phyloP scores from a whole-genome alignment of 345 rosid species.

The Geranium rotundifolium region DNA sequence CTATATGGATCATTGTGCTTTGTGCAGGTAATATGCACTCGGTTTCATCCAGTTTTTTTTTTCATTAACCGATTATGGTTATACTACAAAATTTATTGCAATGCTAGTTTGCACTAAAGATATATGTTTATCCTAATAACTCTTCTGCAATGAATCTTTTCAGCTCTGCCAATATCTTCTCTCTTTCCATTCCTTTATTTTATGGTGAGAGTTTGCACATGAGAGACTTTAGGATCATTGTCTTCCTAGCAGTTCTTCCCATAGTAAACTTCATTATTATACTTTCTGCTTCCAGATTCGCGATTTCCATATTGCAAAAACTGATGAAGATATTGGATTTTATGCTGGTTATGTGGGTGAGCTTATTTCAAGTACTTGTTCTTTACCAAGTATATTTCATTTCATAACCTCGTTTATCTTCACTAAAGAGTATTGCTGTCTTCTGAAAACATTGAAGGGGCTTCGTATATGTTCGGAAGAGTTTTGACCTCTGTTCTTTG shows the following conservation, averaged over 20 bases:
- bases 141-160: constrained; percentile 9
- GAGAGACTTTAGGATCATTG: too few species aligned
- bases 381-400: too few species aligned
- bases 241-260: too few species aligned
- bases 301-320: constrained; percentile 60
- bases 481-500: too few species aligned
- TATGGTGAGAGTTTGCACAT: constrained; percentile 47
- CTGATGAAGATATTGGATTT: constrained; percentile 85
- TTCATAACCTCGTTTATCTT: too few species aligned
- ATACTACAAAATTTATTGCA: too few species aligned
- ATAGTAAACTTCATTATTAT: not conserved
- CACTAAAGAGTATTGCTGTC: not conserved
- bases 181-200: constrained; percentile 85
- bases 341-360: constrained; percentile 89
- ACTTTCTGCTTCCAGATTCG: constrained; percentile 32
- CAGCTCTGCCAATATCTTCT: constrained; percentile 82
- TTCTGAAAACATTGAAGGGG: constrained; percentile 6
- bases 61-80: not conserved
- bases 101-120: too few species aligned
- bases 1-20: too few species aligned
- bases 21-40: too few species aligned
- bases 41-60: too few species aligned
- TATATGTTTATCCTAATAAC: too few species aligned
- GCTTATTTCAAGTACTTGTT: constrained; percentile 11
- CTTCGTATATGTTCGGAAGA: too few species aligned